Percentiles rank a stretch among this genome's conserved stretches.
Evolutionary conservation across 2,329 filamentous ascomycete genomes (phyloP).

Genomic region (Tolypocladium cylindrosporum): DNA sequence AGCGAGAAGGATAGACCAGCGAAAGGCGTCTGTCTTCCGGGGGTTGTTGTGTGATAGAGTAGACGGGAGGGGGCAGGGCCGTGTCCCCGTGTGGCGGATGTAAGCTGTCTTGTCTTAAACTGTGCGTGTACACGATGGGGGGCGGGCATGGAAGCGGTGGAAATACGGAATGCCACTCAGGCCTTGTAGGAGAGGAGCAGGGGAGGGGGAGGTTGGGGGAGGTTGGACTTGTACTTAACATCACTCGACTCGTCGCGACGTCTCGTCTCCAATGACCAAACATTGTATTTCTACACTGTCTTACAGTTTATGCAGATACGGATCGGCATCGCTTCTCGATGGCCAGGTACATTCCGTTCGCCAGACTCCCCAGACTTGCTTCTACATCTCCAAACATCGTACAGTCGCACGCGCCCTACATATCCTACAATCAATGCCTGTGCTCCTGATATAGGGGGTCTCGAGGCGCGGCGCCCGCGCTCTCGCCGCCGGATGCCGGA

Average conservation of each 20-base stretch:
- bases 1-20: not conserved
- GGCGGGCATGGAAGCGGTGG: not conserved
- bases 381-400: not conserved
- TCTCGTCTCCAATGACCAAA: slow-evolving; percentile 2
- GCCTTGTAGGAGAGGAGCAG: not conserved
- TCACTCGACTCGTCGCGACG: slow-evolving; percentile 6
- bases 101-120: not conserved
- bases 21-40: not conserved
- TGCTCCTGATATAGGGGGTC: not conserved
- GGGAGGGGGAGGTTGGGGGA: not conserved
- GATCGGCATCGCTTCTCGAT: not conserved
- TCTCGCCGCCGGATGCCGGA: slow-evolving; percentile 13
- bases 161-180: not conserved
- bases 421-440: not conserved
- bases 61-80: not conserved
- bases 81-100: not conserved
- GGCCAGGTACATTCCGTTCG: not conserved
- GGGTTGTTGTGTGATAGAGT: not conserved
- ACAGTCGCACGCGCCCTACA: too few species aligned
- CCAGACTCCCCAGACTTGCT: not conserved
- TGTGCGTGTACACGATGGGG: not conserved
- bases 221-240: slow-evolving; percentile 3
- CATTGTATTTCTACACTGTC: not conserved
- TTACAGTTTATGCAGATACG: not conserved
- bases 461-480: not conserved